Evolutionary conservation across 75 land plant genomes (phyloP).

Genomic region (Selaginella tamariscina): DNA sequence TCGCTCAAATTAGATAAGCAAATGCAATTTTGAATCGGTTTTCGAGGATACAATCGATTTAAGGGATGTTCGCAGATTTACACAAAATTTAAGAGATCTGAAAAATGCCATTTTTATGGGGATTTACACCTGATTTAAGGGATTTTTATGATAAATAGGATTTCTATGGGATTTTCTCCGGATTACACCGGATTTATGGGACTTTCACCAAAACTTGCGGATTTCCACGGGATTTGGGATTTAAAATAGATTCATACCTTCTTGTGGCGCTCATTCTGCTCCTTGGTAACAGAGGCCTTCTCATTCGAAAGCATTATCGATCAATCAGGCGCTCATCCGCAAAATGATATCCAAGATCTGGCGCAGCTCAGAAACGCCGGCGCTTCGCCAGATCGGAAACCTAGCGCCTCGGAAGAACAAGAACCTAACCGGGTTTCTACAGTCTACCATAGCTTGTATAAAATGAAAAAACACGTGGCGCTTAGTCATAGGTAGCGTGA

Average conservation of each 20-base stretch:
- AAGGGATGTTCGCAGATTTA: background rate
- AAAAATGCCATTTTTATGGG: background rate
- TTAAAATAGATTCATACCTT: slow-evolving; percentile 35
- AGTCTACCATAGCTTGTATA: too few relatives aligned
- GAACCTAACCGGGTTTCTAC: too few relatives aligned
- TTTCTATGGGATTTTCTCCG: background rate
- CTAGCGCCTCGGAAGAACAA: too few relatives aligned
- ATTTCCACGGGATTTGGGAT: background rate
- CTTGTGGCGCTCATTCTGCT: slow-evolving; percentile 79
- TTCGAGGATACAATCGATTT: background rate
- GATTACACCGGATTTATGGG: background rate
- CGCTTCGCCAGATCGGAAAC: too few relatives aligned
- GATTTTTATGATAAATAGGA: background rate
- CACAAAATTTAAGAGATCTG: background rate
- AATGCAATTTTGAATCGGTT: background rate
- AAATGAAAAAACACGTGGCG: too few relatives aligned
- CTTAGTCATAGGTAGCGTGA: too few relatives aligned
- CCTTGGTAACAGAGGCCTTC: slow-evolving; percentile 82
- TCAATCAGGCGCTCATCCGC: too few relatives aligned
- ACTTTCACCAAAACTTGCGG: background rate
- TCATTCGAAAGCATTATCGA: slow-evolving; percentile 45
- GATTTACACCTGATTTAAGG: background rate
- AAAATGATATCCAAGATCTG: too few relatives aligned
- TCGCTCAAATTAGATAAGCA: background rate
- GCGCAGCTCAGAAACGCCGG: too few relatives aligned